phyloP scores from a whole-genome alignment of 2,329 filamentous ascomycete genomes.

The Pestalotiopsis sp. region DNA sequence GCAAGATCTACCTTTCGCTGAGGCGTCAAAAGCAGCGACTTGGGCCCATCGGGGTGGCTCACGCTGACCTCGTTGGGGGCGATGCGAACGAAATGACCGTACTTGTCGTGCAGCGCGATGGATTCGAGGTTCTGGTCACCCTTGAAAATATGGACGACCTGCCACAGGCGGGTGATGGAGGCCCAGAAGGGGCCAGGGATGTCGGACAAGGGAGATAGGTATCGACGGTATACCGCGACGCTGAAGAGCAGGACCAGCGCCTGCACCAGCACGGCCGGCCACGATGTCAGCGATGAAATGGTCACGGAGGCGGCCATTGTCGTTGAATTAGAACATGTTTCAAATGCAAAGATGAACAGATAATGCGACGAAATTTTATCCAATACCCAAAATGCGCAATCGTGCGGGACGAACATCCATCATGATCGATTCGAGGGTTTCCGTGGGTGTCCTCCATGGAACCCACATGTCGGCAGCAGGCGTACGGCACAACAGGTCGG shows the following conservation, averaged over 20 bases:
- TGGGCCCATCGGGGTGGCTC: neutral
- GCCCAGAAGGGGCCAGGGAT: slow-evolving; percentile 17
- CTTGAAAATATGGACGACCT: slow-evolving; percentile 13
- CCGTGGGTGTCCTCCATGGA: neutral
- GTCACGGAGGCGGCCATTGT: neutral
- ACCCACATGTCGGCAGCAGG: neutral
- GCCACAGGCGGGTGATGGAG: slow-evolving; percentile 18
- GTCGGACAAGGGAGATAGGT: slow-evolving; percentile 11
- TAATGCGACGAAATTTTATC: too few species aligned
- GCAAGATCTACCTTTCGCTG: slow-evolving; percentile 9
- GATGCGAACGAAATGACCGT: slow-evolving; percentile 13
- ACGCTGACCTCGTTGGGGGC: slow-evolving; percentile 8
- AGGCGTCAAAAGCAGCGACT: neutral
- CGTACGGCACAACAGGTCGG: neutral
- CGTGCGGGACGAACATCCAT: neutral
- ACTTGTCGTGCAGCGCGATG: slow-evolving; percentile 15
- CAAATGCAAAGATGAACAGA: too few species aligned
- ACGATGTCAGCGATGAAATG: neutral
- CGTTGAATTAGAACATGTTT: neutral
- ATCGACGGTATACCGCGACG: slow-evolving; percentile 14
- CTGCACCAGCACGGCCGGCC: neutral
- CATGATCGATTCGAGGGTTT: neutral
- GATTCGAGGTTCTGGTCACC: slow-evolving; percentile 16
- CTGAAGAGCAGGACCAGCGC: slow-evolving; percentile 40
- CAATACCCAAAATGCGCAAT: neutral